phyloP scores from a whole-genome alignment of 2,329 filamentous ascomycete species.

The Atkinsonella texensis region DNA sequence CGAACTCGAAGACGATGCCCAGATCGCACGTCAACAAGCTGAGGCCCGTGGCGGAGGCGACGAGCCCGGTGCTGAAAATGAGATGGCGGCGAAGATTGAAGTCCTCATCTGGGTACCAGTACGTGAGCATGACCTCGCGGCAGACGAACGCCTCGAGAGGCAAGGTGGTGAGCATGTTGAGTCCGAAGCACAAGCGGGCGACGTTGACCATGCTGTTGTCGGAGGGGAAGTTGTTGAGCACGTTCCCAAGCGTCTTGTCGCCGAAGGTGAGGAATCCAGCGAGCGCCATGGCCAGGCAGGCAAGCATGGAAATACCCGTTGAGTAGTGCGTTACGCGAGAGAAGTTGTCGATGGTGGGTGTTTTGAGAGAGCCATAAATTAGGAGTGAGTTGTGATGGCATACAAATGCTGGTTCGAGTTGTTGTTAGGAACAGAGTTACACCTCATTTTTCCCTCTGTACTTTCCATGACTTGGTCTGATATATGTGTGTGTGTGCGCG shows the following conservation, averaged over 20 bases:
- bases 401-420: constrained; percentile 39
- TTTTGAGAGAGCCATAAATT: constrained; percentile 91
- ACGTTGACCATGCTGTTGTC: constrained; percentile 92
- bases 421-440: too few species aligned
- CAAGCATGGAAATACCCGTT: constrained; percentile 79
- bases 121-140: constrained; percentile 89
- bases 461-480: too few species aligned
- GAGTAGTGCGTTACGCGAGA: constrained; percentile 87
- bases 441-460: too few species aligned
- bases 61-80: constrained; percentile 71
- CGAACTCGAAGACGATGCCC: constrained; percentile 87
- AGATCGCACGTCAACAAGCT: constrained; percentile 85
- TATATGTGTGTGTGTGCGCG: too few species aligned
- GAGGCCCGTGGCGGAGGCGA: constrained; percentile 65
- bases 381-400: constrained; percentile 91
- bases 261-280: constrained; percentile 89
- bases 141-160: constrained; percentile 97
- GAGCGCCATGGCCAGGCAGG: constrained; percentile 79
- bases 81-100: constrained; percentile 79
- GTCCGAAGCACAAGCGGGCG: constrained; percentile 84
- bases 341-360: constrained; percentile 92
- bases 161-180: constrained; percentile 97
- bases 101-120: constrained; percentile 55
- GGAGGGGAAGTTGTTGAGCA: constrained; percentile 91
- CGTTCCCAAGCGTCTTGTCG: constrained; percentile 82